Evolutionary conservation across 352 stramenopile species (phyloP).

Genomic region (Phytophthora sansomeana): DNA sequence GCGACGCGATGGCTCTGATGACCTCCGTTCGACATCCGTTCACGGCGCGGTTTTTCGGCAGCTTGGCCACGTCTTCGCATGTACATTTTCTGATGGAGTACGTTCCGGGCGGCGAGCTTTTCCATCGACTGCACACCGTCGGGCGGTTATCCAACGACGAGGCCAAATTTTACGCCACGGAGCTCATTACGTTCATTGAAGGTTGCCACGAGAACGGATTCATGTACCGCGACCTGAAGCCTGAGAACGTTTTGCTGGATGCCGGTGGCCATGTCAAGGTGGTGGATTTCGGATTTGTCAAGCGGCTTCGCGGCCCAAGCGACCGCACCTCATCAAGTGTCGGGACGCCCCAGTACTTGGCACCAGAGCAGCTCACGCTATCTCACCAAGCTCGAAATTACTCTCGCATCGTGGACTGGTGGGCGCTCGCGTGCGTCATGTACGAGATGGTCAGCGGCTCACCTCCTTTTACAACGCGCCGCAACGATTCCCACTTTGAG

Average conservation of each 20-base stretch:
- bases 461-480: constrained; percentile 81
- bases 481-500: constrained; percentile 88
- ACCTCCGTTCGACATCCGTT: constrained; percentile 56
- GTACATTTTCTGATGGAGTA: constrained; percentile 82
- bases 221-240: constrained; percentile 92
- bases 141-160: constrained; percentile 68
- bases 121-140: constrained; percentile 59
- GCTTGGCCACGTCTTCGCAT: constrained; percentile 61
- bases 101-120: constrained; percentile 70
- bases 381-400: constrained; percentile 69
- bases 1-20: constrained; percentile 53
- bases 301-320: constrained; percentile 37
- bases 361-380: constrained; percentile 76
- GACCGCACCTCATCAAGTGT: constrained; percentile 65
- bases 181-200: constrained; percentile 70
- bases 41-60: constrained; percentile 66
- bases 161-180: constrained; percentile 82
- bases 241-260: constrained; percentile 92
- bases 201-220: constrained; percentile 57
- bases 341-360: constrained; percentile 77
- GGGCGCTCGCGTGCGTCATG: constrained; percentile 82
- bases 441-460: constrained; percentile 81
- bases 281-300: constrained; percentile 77
- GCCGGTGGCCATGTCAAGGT: constrained; percentile 68
- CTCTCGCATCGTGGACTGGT: constrained; percentile 84